These are phyloP conservation scores for Sporopachydermia quercuum DNA, from an alignment of 805 yeast species.

Conservation along the genomic window DNA sequence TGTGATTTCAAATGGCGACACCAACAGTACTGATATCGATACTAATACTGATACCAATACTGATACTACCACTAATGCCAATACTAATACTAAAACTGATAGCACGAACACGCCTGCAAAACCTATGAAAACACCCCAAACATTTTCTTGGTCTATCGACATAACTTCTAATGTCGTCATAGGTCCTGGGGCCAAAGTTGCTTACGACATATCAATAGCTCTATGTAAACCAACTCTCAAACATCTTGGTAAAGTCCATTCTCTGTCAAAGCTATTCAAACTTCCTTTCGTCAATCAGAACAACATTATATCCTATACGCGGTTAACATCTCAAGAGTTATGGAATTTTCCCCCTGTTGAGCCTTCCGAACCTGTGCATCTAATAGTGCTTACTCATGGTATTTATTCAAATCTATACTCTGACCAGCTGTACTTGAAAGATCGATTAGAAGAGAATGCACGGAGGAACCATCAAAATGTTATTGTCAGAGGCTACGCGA, in stretches of 20 bases:
- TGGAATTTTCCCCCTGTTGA: constrained; percentile 59
- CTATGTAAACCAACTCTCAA: not conserved
- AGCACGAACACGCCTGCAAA: too few species aligned
- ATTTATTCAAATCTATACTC: constrained; percentile 81
- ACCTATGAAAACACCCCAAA: too few species aligned
- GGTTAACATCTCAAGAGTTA: constrained; percentile 45
- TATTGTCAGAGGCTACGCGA: constrained; percentile 69
- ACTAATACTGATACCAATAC: constrained; percentile 51
- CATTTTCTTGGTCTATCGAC: constrained; percentile 26
- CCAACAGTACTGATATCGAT: constrained; percentile 67
- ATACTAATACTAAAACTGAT: too few species aligned
- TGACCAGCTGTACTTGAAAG: constrained; percentile 81
- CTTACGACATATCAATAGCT: constrained; percentile 14
- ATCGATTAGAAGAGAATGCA: constrained; percentile 46
- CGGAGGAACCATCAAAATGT: constrained; percentile 38
- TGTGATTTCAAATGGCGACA: constrained; percentile 69
- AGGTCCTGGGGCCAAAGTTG: constrained; percentile 18
- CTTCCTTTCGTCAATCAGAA: too few species aligned
- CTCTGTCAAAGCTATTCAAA: constrained; percentile 9
- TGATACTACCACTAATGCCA: constrained; percentile 7
- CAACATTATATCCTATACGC: constrained; percentile 16
- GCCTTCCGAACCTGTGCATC: constrained; percentile 48
- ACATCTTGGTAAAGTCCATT: constrained; percentile 6
- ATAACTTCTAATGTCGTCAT: constrained; percentile 27
- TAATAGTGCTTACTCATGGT: constrained; percentile 84